Base-by-base conservation (phyloP, 1,284 basidiomycete species). In the Tremellales sp. region DNA sequence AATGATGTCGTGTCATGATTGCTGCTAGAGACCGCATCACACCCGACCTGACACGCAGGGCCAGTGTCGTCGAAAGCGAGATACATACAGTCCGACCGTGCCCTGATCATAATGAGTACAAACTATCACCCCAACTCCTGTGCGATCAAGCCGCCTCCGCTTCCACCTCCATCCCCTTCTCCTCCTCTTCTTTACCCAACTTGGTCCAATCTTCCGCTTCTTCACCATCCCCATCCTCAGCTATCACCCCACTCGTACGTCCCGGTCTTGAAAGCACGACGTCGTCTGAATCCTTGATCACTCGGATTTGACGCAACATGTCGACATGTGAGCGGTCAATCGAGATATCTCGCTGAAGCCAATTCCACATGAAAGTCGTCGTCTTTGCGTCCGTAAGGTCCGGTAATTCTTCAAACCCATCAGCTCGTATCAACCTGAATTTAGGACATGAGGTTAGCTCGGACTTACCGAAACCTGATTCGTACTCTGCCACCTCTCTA, bases 391-490 rank as follows among this genome's bases (percentile, higher is more conserved):
- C 82, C 0, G 87, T 90, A 39, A 93, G 77, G 70, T 93, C 89
- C 15, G 84, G 81, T n/a, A 92, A 80, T 74, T 92, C 89, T 90
- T 72, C n/a, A n/a, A n/a, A n/a, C 12, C 13, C 10, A 41, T 53
- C 17, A 50, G 54, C 44, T 15, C 17, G n/a, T 13, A 10, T 43
- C 6, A 2, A 26, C n/a, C 2, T 26, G 15, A 40, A 21, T 13
- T 13, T 36, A 15, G 17, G 13, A 36, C 19, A 3, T 4, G 15
- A 27, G n/a, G 33, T 22, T 11, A 22, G 31, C 17, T 25, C 6
- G 15, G 10, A 77, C 85, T 56, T 64, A 89, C 89, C 88, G 63
- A 93, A 79, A 2, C 89, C 89, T 6, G 87, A 86, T 44, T 85
- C 81, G 69, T 89, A 94, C 53, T 83, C 78, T 46, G 88, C 84